Evolutionary conservation across 2,329 filamentous ascomycete species (phyloP), one percentile per base, ranked within the genome.

Genomic region (Orbilia oligospora): DNA sequence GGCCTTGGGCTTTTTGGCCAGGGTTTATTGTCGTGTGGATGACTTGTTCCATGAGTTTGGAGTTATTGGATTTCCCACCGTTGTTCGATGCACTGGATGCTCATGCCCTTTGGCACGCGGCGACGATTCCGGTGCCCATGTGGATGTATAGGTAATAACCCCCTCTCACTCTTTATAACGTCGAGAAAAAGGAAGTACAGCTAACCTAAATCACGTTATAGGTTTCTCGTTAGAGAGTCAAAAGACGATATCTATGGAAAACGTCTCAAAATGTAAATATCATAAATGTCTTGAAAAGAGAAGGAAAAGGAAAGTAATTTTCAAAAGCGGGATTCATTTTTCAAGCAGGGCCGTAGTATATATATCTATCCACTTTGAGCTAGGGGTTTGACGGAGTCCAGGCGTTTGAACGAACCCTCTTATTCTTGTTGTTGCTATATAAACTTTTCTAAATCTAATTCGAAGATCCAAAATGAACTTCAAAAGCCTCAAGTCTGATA

Each of bases 91-190:
- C 91, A 84, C 85, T 99, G 64, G 96, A 99, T 87, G 96, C 96
- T 3, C 96, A 99, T 86, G 94, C 93, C 83, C 85, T 99, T 80
- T 99, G 96, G 96, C 96, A 99, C 88, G 84, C 97, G 79, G 93
- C 94, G 71, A 99, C 96, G 0, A 95, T 99, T 64, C 88, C 89
- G 36, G 96, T 96, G 9, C 93, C 93, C 0, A 87, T 96, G 63
- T 88, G 97, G 87, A 97, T 93, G 93, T 99, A 99, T 30, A 48
- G 76, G 76, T 79, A 36, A 53, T 51, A 16, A 38, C 38, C 41
- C 10, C 30, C 38, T 14, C 16, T n/a, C 8, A 44, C 20, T 16
- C 44, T 10, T 53, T 27, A 30, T 53, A 9, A 27, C 30, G 56
- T 8, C 18, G 41, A 30, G 4, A 24, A 48, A 12, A 44, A 41